phyloP scores from a whole-genome alignment of 2,329 filamentous ascomycete genomes.

The Aspergillus sojae region DNA sequence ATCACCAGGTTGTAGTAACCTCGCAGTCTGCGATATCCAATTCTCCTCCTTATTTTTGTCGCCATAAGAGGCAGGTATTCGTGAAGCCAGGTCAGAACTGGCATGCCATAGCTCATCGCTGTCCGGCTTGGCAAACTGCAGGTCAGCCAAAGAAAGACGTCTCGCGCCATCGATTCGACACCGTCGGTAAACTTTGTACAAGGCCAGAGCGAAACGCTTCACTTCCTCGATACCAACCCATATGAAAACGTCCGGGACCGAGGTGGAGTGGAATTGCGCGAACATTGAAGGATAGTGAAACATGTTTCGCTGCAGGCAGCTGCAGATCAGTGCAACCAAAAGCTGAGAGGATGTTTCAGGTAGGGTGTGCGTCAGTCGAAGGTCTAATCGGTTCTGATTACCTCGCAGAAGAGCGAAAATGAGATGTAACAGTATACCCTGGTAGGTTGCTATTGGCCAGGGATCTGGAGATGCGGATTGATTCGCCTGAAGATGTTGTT shows the following conservation, averaged over 20 bases:
- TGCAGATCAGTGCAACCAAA: constrained; percentile 20
- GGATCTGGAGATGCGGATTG: not conserved
- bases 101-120: constrained; percentile 12
- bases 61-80: not conserved
- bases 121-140: constrained; percentile 22
- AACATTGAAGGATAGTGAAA: constrained; percentile 30
- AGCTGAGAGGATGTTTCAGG: constrained; percentile 13
- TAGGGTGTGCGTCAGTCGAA: constrained; percentile 5
- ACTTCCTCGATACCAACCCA: constrained; percentile 29
- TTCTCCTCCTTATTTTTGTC: not conserved
- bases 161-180: not conserved
- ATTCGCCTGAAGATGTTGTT: not conserved
- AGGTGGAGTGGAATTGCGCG: constrained; percentile 12
- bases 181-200: constrained; percentile 22
- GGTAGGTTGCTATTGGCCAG: constrained; percentile 32
- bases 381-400: not conserved
- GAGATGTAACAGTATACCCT: constrained; percentile 29
- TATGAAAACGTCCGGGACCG: constrained; percentile 21
- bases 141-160: constrained; percentile 18
- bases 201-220: constrained; percentile 26
- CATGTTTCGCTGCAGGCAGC: constrained; percentile 22
- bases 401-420: constrained; percentile 26
- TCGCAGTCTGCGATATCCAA: not conserved
- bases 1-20: not conserved
- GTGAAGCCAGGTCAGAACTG: not conserved